phyloP scores from a whole-genome alignment of 768 basidiomycete species.

The Podaxis pistillaris region DNA sequence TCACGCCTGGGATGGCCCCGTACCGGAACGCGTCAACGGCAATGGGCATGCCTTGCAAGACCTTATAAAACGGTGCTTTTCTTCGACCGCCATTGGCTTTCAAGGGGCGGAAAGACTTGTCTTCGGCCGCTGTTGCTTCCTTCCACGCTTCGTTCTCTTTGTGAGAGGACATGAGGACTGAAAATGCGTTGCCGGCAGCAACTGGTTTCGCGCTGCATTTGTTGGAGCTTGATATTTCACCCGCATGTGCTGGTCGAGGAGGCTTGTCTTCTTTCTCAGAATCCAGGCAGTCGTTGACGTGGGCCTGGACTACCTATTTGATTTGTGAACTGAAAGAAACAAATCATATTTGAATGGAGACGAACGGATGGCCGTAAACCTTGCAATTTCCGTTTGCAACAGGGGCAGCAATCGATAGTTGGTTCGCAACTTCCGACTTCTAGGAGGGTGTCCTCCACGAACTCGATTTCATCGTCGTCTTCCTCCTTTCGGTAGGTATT shows the following conservation, averaged over 20 bases:
- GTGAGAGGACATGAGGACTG: slow-evolving; percentile 85
- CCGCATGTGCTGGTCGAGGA: neutral
- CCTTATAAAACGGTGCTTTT: slow-evolving; percentile 93
- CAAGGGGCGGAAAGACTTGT: slow-evolving; percentile 41
- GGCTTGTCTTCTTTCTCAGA: neutral
- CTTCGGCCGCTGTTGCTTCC: slow-evolving; percentile 61
- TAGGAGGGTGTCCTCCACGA: slow-evolving; percentile 7
- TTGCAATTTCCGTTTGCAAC: slow-evolving; percentile 26
- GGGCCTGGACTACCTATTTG: neutral
- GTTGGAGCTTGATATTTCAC: neutral
- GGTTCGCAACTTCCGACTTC: neutral
- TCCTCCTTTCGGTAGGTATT: slow-evolving; percentile 19
- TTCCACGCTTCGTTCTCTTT: slow-evolving; percentile 85
- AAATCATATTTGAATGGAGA: neutral
- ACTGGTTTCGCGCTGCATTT: slow-evolving; percentile 21
- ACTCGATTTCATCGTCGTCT: slow-evolving; percentile 23
- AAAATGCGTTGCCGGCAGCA: slow-evolving; percentile 50
- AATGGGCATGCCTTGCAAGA: slow-evolving; percentile 94
- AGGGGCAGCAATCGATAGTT: slow-evolving; percentile 21
- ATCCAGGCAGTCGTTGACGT: neutral
- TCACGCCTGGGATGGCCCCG: slow-evolving; percentile 85
- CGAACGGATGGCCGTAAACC: slow-evolving; percentile 15
- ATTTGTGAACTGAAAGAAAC: neutral
- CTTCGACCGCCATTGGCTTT: slow-evolving; percentile 54
- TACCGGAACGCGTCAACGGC: slow-evolving; percentile 98